Conservation (phyloP, 257 asterid species). For the Phtheirospermum japonicum region DNA sequence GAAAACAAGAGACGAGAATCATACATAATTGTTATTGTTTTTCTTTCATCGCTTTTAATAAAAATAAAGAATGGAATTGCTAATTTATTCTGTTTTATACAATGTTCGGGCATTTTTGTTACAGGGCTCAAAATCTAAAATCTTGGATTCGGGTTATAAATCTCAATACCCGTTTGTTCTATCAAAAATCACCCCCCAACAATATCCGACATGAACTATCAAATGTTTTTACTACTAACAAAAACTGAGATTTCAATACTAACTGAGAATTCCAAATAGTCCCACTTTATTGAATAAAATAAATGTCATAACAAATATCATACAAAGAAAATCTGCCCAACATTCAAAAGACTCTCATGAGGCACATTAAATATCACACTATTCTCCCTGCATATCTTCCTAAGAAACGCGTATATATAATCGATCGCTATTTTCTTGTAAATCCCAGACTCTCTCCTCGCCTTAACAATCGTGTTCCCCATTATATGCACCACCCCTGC, state of each 20-base stretch:
- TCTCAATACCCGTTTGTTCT: too few species aligned
- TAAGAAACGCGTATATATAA: slow-evolving; percentile 84
- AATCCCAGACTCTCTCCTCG: slow-evolving; percentile 73
- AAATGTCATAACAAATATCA: slow-evolving; percentile 26
- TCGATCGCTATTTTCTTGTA: slow-evolving; percentile 79
- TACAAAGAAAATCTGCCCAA: slow-evolving; percentile 88
- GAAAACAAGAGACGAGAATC: slow-evolving; percentile 3
- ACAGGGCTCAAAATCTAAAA: too few species aligned
- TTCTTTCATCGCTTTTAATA: not conserved
- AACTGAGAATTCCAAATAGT: too few species aligned
- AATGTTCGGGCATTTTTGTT: too few species aligned
- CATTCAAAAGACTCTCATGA: slow-evolving; percentile 92
- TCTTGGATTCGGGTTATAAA: too few species aligned
- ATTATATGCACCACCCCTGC: slow-evolving; percentile 94
- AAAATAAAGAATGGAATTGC: not conserved
- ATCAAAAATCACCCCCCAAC: too few species aligned
- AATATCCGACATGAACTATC: too few species aligned
- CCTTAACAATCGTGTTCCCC: slow-evolving; percentile 83
- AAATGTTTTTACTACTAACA: too few species aligned
- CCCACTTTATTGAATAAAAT: too few species aligned
- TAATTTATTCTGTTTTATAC: not conserved
- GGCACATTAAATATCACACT: slow-evolving; percentile 93
- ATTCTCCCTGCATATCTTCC: slow-evolving; percentile 97
- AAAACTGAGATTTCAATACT: too few species aligned
- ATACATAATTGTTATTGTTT: too few species aligned